Evolutionary conservation across 2,329 filamentous ascomycete species (phyloP).

Genomic region (Clonostachys solani): DNA sequence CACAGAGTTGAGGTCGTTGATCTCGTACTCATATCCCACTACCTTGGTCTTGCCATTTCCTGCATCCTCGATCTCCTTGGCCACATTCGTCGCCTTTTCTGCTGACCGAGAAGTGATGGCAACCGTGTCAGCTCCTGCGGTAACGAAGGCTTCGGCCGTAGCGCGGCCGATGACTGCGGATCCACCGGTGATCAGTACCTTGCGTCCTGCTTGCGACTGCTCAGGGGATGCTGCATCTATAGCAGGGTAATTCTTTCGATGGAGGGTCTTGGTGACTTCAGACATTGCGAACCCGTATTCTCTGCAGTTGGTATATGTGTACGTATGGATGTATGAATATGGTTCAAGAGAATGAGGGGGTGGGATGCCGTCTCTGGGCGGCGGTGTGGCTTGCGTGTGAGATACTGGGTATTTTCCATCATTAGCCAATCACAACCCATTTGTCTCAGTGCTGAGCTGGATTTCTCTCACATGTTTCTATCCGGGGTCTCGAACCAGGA

Average conservation of each 20-base stretch:
- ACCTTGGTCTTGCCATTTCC: conserved; percentile 1
- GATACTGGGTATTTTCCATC: too few relatives aligned
- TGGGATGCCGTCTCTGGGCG: too few relatives aligned
- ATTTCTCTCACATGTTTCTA: too few relatives aligned
- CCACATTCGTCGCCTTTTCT: conserved; percentile 7
- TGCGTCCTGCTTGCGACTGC: conserved; percentile 36
- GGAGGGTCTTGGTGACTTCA: conserved; percentile 17
- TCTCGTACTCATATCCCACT: background rate
- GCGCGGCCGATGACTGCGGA: conserved; percentile 62
- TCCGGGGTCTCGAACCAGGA: too few relatives aligned
- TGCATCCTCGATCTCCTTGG: background rate
- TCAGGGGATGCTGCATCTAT: conserved; percentile 28
- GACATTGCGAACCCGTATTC: too few relatives aligned
- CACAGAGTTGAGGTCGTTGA: background rate
- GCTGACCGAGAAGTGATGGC: conserved; percentile 25
- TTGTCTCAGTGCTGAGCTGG: too few relatives aligned
- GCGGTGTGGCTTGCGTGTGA: too few relatives aligned
- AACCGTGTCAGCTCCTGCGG: conserved; percentile 28
- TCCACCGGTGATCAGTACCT: conserved; percentile 64
- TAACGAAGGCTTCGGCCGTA: conserved; percentile 52
- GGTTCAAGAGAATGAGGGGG: too few relatives aligned
- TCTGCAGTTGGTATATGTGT: too few relatives aligned
- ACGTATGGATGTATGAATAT: too few relatives aligned
- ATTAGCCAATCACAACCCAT: too few relatives aligned
- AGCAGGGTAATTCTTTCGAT: conserved; percentile 24